A percentile compares a stretch with the other conserved stretches of the same genome.
These are phyloP conservation scores for Vaccinium vitisidaea DNA, from an alignment of 148 eudicot genomes.

Conservation along the genomic window DNA sequence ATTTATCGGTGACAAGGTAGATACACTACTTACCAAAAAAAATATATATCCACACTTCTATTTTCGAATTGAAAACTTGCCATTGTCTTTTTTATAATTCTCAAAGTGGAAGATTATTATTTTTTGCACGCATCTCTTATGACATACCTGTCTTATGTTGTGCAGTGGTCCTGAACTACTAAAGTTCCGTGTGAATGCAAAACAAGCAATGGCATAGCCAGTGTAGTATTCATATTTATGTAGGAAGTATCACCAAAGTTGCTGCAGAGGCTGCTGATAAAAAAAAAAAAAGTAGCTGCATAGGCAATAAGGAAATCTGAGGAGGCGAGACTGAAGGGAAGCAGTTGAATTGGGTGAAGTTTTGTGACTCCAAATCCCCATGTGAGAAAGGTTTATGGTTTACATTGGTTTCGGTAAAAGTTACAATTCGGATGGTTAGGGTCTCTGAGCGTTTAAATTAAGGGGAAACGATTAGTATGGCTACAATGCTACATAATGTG, in stretches of 20 bases:
- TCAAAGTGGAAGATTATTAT: not conserved
- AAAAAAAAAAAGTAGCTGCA: not conserved
- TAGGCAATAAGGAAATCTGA: too few species aligned
- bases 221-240: not conserved
- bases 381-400: not conserved
- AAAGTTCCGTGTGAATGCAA: not conserved
- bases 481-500: not conserved
- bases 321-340: not conserved
- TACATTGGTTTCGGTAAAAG: not conserved
- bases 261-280: not conserved
- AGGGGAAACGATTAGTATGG: not conserved
- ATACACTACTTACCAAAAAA: too few species aligned
- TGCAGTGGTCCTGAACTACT: constrained; percentile 4
- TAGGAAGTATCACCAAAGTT: not conserved
- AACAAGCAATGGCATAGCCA: not conserved
- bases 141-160: not conserved
- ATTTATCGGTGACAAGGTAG: too few species aligned
- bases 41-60: not conserved
- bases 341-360: not conserved
- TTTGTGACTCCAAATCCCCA: not conserved
- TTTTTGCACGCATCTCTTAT: not conserved
- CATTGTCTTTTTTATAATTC: not conserved
- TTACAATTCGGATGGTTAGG: not conserved
- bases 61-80: not conserved
- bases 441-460: not conserved